Conservation (phyloP, 345 rosid genomes). For the Acer negundo region DNA sequence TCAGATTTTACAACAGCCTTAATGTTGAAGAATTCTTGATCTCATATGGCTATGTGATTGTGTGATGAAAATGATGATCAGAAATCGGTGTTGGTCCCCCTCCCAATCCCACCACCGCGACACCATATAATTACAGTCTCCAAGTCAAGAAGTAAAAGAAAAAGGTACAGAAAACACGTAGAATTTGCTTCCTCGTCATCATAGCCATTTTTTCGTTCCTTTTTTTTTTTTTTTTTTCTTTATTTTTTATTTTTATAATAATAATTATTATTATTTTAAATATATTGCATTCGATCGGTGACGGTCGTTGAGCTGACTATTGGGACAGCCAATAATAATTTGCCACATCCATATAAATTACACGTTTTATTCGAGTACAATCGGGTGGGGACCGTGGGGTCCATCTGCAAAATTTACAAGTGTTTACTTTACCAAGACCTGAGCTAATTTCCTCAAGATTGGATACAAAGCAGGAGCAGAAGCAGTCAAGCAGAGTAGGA, state of each 20-base stretch:
- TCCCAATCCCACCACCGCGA: neutral
- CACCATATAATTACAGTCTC: neutral
- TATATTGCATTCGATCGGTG: neutral
- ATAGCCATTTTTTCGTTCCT: neutral
- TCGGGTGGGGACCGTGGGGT: slow-evolving; percentile 8
- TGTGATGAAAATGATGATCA: neutral
- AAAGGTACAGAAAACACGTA: neutral
- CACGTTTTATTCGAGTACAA: neutral
- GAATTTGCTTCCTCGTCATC: neutral
- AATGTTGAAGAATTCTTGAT: neutral
- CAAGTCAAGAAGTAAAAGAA: neutral
- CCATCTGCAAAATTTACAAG: neutral
- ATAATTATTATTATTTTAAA: too few species aligned
- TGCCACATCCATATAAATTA: slow-evolving; percentile 12
- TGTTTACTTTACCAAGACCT: slow-evolving; percentile 7
- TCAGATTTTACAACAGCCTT: neutral
- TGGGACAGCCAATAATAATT: slow-evolving; percentile 15
- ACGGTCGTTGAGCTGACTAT: slow-evolving; percentile 25
- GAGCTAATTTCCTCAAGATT: neutral
- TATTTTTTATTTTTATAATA: too few species aligned
- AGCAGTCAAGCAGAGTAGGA: neutral
- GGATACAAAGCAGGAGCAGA: neutral
- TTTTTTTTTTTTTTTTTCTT: too few species aligned
- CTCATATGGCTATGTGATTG: neutral
- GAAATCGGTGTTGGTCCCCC: neutral